phyloP scores from a whole-genome alignment of 1,284 basidiomycete genomes.

The Fistulina hepatica region DNA sequence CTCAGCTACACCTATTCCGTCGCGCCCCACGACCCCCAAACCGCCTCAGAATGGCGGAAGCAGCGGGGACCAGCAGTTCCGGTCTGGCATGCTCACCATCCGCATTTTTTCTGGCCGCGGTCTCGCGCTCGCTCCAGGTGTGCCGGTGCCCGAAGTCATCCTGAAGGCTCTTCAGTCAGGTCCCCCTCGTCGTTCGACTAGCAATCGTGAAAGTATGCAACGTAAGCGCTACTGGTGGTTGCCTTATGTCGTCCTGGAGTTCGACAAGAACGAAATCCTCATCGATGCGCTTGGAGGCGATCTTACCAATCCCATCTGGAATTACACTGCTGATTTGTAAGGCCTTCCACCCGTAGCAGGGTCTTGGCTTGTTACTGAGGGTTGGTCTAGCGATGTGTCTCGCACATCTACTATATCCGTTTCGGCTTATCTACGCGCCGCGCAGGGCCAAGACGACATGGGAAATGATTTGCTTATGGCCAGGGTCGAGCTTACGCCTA shows the following conservation, averaged over 20 bases:
- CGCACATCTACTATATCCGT: conserved; percentile 85
- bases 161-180: conserved; percentile 63
- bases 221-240: conserved; percentile 93
- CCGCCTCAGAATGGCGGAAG: conserved; percentile 37
- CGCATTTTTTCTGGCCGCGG: conserved; percentile 83
- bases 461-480: conserved; percentile 79
- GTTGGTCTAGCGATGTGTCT: conserved; percentile 62
- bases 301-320: conserved; percentile 79
- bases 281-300: conserved; percentile 94
- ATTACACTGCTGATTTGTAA: conserved; percentile 93
- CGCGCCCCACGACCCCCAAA: conserved; percentile 59
- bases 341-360: conserved; percentile 21
- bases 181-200: conserved; percentile 42
- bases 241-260: conserved; percentile 94
- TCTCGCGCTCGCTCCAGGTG: conserved; percentile 62
- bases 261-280: conserved; percentile 98
- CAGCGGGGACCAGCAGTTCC: conserved; percentile 49
- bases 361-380: neutral
- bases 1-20: conserved; percentile 65
- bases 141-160: conserved; percentile 77
- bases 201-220: conserved; percentile 80
- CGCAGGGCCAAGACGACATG: conserved; percentile 75
- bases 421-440: conserved; percentile 79
- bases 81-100: conserved; percentile 77
- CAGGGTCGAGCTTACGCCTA: conserved; percentile 82